These are phyloP conservation scores for Orbilia javanica DNA, from an alignment of 2,329 filamentous ascomycete genomes.

Conservation along the genomic window DNA sequence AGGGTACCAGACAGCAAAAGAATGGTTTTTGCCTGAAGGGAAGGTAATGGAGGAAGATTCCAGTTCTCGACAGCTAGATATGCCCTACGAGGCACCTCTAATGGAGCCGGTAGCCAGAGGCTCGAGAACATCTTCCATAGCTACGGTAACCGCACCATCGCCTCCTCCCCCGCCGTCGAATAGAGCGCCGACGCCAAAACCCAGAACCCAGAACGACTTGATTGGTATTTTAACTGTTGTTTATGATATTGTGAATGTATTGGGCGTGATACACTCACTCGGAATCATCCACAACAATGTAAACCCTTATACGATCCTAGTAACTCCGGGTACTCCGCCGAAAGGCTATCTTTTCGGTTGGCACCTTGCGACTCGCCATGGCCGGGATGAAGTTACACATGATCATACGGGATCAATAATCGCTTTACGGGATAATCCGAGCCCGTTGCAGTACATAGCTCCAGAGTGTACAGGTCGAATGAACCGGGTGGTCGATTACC, in stretches of 20 bases:
- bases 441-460: slow-evolving; percentile 62
- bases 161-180: slow-evolving; percentile 42
- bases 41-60: slow-evolving; percentile 56
- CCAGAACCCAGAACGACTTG: slow-evolving; percentile 61
- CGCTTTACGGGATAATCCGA: slow-evolving; percentile 61
- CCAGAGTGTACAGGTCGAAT: slow-evolving; percentile 62
- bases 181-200: slow-evolving; percentile 59
- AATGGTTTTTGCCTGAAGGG: slow-evolving; percentile 61
- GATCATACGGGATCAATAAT: slow-evolving; percentile 59
- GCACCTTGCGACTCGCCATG: slow-evolving; percentile 62
- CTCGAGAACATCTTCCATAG: slow-evolving; percentile 42
- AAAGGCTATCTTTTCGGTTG: slow-evolving; percentile 61
- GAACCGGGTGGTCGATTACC: slow-evolving; percentile 62
- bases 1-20: slow-evolving; percentile 59
- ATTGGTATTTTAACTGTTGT: slow-evolving; percentile 62
- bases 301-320: slow-evolving; percentile 61
- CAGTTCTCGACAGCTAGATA: slow-evolving; percentile 20
- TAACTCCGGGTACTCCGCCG: slow-evolving; percentile 47
- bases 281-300: slow-evolving; percentile 62
- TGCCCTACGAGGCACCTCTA: slow-evolving; percentile 14
- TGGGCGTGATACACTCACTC: slow-evolving; percentile 60
- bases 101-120: slow-evolving; percentile 36
- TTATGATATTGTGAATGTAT: slow-evolving; percentile 61
- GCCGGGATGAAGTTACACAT: slow-evolving; percentile 61
- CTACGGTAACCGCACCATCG: slow-evolving; percentile 31